These are phyloP conservation scores for Basipetospora chlamydospora DNA, from an alignment of 2,329 filamentous ascomycete genomes.

Conservation along the genomic window DNA sequence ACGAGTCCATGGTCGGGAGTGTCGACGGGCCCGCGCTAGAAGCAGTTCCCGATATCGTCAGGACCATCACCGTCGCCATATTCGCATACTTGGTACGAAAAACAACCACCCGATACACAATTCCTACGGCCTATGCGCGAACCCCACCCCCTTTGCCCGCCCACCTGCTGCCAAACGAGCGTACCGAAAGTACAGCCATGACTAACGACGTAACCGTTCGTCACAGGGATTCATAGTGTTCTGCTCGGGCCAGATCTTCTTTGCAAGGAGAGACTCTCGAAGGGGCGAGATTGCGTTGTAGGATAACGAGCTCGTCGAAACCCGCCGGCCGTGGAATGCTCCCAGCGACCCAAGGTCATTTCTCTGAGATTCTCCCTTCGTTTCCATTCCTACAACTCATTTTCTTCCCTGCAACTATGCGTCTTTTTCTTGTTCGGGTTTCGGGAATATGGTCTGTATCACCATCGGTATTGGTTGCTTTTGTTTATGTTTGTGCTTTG, in stretches of 20 bases:
- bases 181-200: not conserved
- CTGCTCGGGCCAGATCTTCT: slow-evolving; percentile 74
- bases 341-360: too few species aligned
- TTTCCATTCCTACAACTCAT: too few species aligned
- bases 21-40: slow-evolving; percentile 52
- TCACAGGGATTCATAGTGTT: slow-evolving; percentile 73
- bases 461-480: too few species aligned
- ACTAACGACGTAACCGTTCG: not conserved
- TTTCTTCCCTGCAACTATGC: too few species aligned
- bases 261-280: slow-evolving; percentile 70
- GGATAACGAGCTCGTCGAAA: not conserved
- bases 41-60: slow-evolving; percentile 64
- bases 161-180: too few species aligned
- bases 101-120: too few species aligned
- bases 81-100: slow-evolving; percentile 78
- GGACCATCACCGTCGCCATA: slow-evolving; percentile 75
- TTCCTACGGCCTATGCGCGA: not conserved
- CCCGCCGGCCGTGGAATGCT: too few species aligned
- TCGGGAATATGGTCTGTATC: too few species aligned
- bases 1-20: slow-evolving; percentile 72
- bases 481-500: too few species aligned
- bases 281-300: slow-evolving; percentile 70
- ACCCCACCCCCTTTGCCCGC: not conserved
- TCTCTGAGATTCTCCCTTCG: too few species aligned
- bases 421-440: too few species aligned